Conservation (phyloP, 768 basidiomycete genomes). For the Leccinum rimulosum region DNA sequence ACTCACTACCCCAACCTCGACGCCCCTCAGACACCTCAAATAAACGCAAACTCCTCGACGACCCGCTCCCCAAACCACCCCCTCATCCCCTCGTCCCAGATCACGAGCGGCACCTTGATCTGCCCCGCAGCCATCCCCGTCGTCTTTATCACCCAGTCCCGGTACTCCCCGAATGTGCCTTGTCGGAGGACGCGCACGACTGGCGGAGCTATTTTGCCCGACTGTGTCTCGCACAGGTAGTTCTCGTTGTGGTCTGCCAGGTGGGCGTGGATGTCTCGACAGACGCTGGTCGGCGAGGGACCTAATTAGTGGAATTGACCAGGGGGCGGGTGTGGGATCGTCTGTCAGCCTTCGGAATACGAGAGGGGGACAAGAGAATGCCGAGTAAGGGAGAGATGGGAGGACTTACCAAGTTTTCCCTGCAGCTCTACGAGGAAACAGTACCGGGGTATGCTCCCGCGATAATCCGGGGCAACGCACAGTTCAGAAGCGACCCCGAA, state of each 20-base stretch:
- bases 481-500: slow-evolving; percentile 23
- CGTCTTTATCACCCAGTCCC: slow-evolving; percentile 18
- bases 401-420: slow-evolving; percentile 8
- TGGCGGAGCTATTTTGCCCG: slow-evolving; percentile 8
- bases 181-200: slow-evolving; percentile 16
- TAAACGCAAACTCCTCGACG: slow-evolving; percentile 8
- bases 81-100: slow-evolving; percentile 11
- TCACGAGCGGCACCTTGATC: slow-evolving; percentile 20
- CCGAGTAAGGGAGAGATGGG: too few relatives aligned
- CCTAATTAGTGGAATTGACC: not conserved
- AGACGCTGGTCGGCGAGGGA: slow-evolving; percentile 2
- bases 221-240: slow-evolving; percentile 10
- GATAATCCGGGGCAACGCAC: slow-evolving; percentile 20
- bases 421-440: slow-evolving; percentile 21
- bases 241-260: slow-evolving; percentile 17
- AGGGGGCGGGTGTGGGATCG: too few relatives aligned
- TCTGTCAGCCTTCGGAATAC: not conserved
- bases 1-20: too few relatives aligned
- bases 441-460: slow-evolving; percentile 16
- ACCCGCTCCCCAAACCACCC: slow-evolving; percentile 18
- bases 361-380: too few relatives aligned
- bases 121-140: slow-evolving; percentile 19
- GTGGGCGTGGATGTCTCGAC: slow-evolving; percentile 6
- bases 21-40: too few relatives aligned
- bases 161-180: slow-evolving; percentile 21